phyloP scores from a whole-genome alignment of 2,329 filamentous ascomycete species.

The Fusarium musae region DNA sequence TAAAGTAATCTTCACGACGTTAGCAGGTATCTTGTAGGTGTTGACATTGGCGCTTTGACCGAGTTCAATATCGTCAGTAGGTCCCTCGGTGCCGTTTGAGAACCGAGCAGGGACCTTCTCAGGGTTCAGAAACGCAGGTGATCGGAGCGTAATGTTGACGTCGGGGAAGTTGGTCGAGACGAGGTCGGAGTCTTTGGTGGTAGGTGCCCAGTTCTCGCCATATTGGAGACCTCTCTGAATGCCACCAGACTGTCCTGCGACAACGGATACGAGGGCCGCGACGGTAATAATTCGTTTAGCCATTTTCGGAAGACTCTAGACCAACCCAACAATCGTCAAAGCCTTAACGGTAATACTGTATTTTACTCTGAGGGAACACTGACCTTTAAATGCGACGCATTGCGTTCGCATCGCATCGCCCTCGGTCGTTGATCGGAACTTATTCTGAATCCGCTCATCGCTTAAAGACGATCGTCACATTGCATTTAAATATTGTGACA shows the following conservation, averaged over 20 bases:
- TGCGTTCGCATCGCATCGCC: rapidly evolving
- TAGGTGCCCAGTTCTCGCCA: conserved; percentile 21
- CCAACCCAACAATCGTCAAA: too few relatives aligned
- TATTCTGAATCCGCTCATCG: background rate
- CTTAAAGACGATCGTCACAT: background rate
- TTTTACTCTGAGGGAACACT: rapidly evolving
- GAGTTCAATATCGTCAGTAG: conserved; percentile 2
- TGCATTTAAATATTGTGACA: background rate
- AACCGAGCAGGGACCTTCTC: background rate
- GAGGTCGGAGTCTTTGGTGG: background rate
- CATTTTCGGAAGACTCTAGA: background rate
- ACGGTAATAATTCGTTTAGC: background rate
- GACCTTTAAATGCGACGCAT: background rate
- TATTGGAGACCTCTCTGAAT: conserved; percentile 14
- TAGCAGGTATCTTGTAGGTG: rapidly evolving
- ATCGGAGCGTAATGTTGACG: conserved; percentile 13
- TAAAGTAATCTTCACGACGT: background rate
- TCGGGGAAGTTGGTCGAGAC: conserved; percentile 17
- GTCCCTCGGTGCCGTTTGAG: background rate
- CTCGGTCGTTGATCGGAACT: background rate
- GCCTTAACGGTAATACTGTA: too few relatives aligned
- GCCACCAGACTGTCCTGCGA: background rate
- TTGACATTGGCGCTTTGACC: rapidly evolving
- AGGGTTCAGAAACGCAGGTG: background rate
- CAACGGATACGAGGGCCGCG: background rate